These are phyloP conservation scores for Diaporthe nobilis DNA, from an alignment of 2,329 filamentous ascomycete species.

Conservation along the genomic window DNA sequence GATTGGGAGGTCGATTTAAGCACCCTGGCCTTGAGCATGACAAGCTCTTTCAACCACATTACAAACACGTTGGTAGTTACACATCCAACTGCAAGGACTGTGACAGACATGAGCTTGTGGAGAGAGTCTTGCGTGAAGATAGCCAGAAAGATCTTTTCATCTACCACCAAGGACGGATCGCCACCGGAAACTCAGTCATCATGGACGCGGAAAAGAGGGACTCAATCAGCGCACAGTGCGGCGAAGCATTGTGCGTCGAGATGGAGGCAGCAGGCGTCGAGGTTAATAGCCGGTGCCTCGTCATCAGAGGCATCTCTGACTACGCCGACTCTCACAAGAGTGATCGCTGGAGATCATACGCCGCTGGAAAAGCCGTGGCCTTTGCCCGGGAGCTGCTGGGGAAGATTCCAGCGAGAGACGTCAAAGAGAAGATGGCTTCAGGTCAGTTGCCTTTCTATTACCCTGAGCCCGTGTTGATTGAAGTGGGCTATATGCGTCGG, in stretches of 20 bases:
- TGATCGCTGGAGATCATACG: conserved; percentile 54
- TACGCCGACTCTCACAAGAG: conserved; percentile 58
- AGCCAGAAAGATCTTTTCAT: background rate
- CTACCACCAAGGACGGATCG: conserved; percentile 47
- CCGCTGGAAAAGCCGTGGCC: conserved; percentile 50
- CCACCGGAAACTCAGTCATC: conserved; percentile 54
- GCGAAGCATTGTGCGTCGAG: conserved; percentile 47
- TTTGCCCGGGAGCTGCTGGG: conserved; percentile 44
- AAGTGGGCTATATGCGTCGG: background rate
- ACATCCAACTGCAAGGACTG: background rate
- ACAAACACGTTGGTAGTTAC: background rate
- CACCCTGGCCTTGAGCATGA: conserved; percentile 17
- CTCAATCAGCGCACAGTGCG: conserved; percentile 42
- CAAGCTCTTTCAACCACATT: background rate
- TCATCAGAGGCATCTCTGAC: conserved; percentile 58
- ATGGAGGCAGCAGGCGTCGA: conserved; percentile 51
- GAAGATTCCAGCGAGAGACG: background rate
- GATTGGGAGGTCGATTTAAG: background rate
- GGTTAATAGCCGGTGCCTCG: conserved; percentile 51
- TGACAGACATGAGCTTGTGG: background rate
- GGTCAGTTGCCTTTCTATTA: background rate
- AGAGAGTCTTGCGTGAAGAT: background rate
- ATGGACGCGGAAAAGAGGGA: conserved; percentile 53
- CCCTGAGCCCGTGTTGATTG: background rate
- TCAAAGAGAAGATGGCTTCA: background rate